These are phyloP conservation scores for Xerocomus nothofagi DNA, from an alignment of 1,284 basidiomycete species.

Conservation along the genomic window DNA sequence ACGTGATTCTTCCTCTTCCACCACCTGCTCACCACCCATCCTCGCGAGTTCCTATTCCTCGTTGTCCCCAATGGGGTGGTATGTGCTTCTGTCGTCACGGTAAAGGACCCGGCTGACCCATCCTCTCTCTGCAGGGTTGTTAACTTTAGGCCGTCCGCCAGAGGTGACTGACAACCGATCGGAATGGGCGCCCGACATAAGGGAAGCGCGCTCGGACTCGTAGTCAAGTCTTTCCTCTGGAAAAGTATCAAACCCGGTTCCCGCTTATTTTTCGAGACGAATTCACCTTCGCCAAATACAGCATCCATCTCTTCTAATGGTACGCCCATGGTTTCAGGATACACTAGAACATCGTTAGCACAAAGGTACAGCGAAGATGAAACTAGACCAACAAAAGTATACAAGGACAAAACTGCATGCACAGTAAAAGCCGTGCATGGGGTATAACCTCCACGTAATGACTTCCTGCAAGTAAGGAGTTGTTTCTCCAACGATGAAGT, in stretches of 20 bases:
- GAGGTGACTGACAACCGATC: slow-evolving; percentile 38
- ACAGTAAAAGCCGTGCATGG: slow-evolving; percentile 96
- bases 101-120: slow-evolving; percentile 57
- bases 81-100: slow-evolving; percentile 45
- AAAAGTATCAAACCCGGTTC: slow-evolving; percentile 36
- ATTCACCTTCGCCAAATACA: slow-evolving; percentile 75
- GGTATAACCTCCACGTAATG: slow-evolving; percentile 92
- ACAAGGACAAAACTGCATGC: slow-evolving; percentile 83
- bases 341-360: slow-evolving; percentile 48
- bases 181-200: slow-evolving; percentile 44
- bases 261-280: not conserved
- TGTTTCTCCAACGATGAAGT: slow-evolving; percentile 86
- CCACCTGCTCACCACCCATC: slow-evolving; percentile 40
- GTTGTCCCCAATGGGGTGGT: slow-evolving; percentile 52
- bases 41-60: slow-evolving; percentile 74
- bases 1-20: slow-evolving; percentile 22
- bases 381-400: slow-evolving; percentile 62
- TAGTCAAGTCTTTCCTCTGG: slow-evolving; percentile 66
- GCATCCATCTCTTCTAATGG: slow-evolving; percentile 83
- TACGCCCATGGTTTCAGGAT: slow-evolving; percentile 80
- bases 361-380: not conserved
- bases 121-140: slow-evolving; percentile 31
- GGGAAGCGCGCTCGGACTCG: slow-evolving; percentile 67
- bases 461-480: slow-evolving; percentile 89
- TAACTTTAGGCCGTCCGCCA: slow-evolving; percentile 28